Evolutionary conservation across 1,139 yeast genomes (phyloP), one percentile per base, ranked within the genome.

Genomic region (Blastobotrys arbuscula): DNA sequence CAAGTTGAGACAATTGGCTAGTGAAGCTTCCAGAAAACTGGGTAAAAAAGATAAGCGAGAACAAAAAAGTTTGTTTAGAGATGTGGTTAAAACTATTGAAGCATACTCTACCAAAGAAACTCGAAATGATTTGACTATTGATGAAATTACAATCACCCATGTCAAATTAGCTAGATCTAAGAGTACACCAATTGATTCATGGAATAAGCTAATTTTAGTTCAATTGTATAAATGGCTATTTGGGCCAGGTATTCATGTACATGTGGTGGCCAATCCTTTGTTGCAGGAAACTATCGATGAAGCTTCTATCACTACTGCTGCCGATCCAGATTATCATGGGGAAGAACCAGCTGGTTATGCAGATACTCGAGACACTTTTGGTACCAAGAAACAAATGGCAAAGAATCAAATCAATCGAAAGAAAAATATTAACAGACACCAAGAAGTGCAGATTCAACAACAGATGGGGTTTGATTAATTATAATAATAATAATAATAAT

Each of bases 191-290:
- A 76, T 84, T 35, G 77, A 75, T 53, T 73, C 83, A 26, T 84
- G 94, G 94, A 76, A 70, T 55, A 75, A 82, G 50, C 77, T 81
- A 57, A 64, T 81, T 45, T 71, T 89, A 51, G 69, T 83, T 48
- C 75, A 81, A 50, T 81, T 78, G 54, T 71, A 84, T 60, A 78
- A 79, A 59, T 84, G 88, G 84, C 74, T 82, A n/a, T 82, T 79
- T 59, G 82, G 85, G 39, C 76, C 78, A 37, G 87, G 87, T 1
- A 73, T 83, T 16, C 84, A 81, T 56, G 73, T 72, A 52, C 88
- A 84, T 59, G 71, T 79, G 50, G 79, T 76, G 24, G 71, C 73
- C 50, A 81, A 78, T 60, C 72, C 72, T 7, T 68, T 65, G 24
- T 67, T 79, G 9, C 61, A 71, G 43, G 75, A 72, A 31, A 52